A percentile compares a stretch with the other conserved stretches of the same genome.
Evolutionary conservation across 208 protist species (phyloP).

Genomic region (Strigomonas culicis): DNA sequence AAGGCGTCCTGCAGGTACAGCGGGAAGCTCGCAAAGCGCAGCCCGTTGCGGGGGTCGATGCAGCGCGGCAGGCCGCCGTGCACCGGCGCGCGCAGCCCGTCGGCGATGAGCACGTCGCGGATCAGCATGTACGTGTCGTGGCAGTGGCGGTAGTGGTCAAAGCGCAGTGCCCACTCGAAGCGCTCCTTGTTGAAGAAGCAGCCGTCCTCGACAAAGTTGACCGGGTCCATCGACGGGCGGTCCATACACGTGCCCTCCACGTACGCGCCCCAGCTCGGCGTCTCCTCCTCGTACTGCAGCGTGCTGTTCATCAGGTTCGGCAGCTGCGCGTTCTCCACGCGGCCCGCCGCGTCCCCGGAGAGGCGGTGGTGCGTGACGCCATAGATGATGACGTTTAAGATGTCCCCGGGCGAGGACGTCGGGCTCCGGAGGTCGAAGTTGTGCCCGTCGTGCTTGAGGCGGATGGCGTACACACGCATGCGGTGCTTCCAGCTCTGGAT

Average conservation of each 20-base stretch:
- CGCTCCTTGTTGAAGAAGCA: slow-evolving; percentile 25
- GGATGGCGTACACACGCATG: slow-evolving; percentile 40
- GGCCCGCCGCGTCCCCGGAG: slow-evolving; percentile 9
- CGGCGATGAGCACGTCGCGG: slow-evolving; percentile 30
- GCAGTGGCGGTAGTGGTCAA: slow-evolving; percentile 16
- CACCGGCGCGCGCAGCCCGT: slow-evolving; percentile 30
- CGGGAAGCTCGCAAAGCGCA: slow-evolving; percentile 31
- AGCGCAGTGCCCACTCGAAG: slow-evolving; percentile 24
- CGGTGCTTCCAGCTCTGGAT: slow-evolving; percentile 30
- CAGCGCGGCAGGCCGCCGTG: slow-evolving; percentile 25
- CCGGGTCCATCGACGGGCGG: slow-evolving; percentile 10
- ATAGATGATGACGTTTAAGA: slow-evolving; percentile 22
- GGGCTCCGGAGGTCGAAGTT: slow-evolving; percentile 20
- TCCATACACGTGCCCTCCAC: slow-evolving; percentile 14
- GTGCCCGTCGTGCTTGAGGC: slow-evolving; percentile 4
- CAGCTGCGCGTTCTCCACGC: slow-evolving; percentile 21
- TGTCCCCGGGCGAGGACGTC: slow-evolving; percentile 19
- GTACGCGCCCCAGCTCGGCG: slow-evolving; percentile 12
- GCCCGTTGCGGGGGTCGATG: slow-evolving; percentile 40
- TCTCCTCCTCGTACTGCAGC: slow-evolving; percentile 8
- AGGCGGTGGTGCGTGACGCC: slow-evolving; percentile 22
- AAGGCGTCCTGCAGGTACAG: slow-evolving; percentile 32
- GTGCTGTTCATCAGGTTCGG: slow-evolving; percentile 17
- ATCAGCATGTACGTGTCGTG: slow-evolving; percentile 24
- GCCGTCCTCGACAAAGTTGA: slow-evolving; percentile 19